Evolutionary conservation across 805 yeast genomes (phyloP).

Genomic region (Grigorovia jiainica): DNA sequence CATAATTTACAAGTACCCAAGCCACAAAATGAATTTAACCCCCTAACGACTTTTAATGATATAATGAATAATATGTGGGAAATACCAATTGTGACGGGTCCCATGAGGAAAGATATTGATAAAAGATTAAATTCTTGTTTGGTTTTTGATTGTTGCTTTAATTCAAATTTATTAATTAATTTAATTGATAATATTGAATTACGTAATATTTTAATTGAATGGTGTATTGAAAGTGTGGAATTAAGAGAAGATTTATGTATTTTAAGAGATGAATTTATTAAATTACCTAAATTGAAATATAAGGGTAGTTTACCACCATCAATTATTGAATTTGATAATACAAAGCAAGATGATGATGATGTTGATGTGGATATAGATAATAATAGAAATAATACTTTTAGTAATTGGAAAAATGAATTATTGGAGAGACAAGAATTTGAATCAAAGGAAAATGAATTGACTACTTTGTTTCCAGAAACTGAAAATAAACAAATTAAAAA

Average conservation of each 20-base stretch:
- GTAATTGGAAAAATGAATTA: conserved; percentile 12
- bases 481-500: conserved; percentile 20
- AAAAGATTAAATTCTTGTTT: conserved; percentile 57
- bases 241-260: conserved; percentile 34
- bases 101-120: conserved; percentile 45
- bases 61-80: conserved; percentile 74
- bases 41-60: conserved; percentile 48
- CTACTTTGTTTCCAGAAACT: conserved; percentile 20
- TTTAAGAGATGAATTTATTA: conserved; percentile 50
- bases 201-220: conserved; percentile 60
- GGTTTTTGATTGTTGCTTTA: conserved; percentile 75
- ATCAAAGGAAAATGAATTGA: conserved; percentile 23
- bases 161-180: conserved; percentile 40
- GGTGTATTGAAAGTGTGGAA: conserved; percentile 79
- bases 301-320: conserved; percentile 49
- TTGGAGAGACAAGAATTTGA: conserved; percentile 27
- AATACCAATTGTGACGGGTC: conserved; percentile 68
- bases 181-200: conserved; percentile 44
- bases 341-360: conserved; percentile 36
- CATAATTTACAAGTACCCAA: conserved; percentile 54
- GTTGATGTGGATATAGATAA: conserved; percentile 25
- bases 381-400: conserved; percentile 9
- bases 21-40: conserved; percentile 47
- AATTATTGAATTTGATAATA: conserved; percentile 20
- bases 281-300: conserved; percentile 59